A percentile compares a stretch with the other conserved stretches of the same genome.
phyloP scores from a whole-genome alignment of 495 filamentous ascomycete genomes.

The Staphylotrichum longicolle region DNA sequence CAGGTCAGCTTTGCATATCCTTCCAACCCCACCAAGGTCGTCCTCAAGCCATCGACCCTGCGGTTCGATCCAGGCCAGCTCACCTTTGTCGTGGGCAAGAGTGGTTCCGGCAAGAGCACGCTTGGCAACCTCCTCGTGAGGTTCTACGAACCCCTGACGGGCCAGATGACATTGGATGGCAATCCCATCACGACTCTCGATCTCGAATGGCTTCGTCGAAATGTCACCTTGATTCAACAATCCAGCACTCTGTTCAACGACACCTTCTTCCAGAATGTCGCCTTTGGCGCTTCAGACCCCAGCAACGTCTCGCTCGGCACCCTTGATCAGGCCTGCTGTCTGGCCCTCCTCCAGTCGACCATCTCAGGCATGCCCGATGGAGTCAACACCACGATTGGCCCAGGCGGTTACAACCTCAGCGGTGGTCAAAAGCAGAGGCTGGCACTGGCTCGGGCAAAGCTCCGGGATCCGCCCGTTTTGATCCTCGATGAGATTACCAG shows the following conservation, averaged over 20 bases:
- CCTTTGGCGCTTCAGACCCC: slow-evolving; percentile 61
- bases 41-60: slow-evolving; percentile 57
- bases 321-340: slow-evolving; percentile 57
- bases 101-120: slow-evolving; percentile 93
- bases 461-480: slow-evolving; percentile 78
- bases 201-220: slow-evolving; percentile 70
- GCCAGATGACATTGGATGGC: slow-evolving; percentile 69
- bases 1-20: slow-evolving; percentile 86
- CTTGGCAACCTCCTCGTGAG: slow-evolving; percentile 73
- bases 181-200: slow-evolving; percentile 60
- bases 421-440: slow-evolving; percentile 82
- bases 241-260: slow-evolving; percentile 80
- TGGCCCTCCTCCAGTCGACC: slow-evolving; percentile 70
- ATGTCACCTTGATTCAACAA: slow-evolving; percentile 83
- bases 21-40: slow-evolving; percentile 60
- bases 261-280: slow-evolving; percentile 75
- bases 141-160: slow-evolving; percentile 67
- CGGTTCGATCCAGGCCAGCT: slow-evolving; percentile 70
- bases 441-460: slow-evolving; percentile 68
- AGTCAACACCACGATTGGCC: slow-evolving; percentile 69
- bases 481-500: slow-evolving; percentile 89
- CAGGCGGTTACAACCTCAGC: slow-evolving; percentile 68
- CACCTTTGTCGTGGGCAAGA: slow-evolving; percentile 80
- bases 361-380: slow-evolving; percentile 71
- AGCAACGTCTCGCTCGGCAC: slow-evolving; percentile 50